Conservation (phyloP, 768 basidiomycete species). For the Tricholoma matsutake region DNA sequence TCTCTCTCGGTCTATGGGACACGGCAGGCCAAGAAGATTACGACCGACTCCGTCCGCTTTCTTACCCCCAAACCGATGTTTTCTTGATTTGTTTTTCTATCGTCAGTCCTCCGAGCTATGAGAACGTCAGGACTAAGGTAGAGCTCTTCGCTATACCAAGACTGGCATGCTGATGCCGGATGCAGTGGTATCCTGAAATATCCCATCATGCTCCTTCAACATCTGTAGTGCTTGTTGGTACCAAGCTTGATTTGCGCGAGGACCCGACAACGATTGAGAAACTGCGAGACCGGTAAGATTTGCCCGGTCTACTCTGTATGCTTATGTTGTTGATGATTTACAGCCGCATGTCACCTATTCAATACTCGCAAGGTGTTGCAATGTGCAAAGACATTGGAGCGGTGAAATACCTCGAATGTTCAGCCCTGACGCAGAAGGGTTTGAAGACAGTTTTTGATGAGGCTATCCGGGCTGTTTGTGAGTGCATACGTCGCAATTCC, state of each 20-base stretch:
- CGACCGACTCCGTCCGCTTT: slow-evolving; percentile 94
- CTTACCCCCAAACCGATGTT: slow-evolving; percentile 98
- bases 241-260: slow-evolving; percentile 96
- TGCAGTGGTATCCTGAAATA: slow-evolving; percentile 94
- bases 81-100: slow-evolving; percentile 99
- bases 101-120: slow-evolving; percentile 96
- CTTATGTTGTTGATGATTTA: slow-evolving; percentile 3
- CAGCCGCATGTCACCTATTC: slow-evolving; percentile 93
- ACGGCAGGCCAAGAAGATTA: slow-evolving; percentile 99
- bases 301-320: not conserved
- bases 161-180: slow-evolving; percentile 10
- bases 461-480: slow-evolving; percentile 93
- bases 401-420: slow-evolving; percentile 95
- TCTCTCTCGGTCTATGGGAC: slow-evolving; percentile 98
- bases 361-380: slow-evolving; percentile 85
- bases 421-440: slow-evolving; percentile 96
- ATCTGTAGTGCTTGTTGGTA: slow-evolving; percentile 91
- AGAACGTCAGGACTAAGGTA: slow-evolving; percentile 98
- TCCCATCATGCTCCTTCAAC: slow-evolving; percentile 95
- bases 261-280: slow-evolving; percentile 91
- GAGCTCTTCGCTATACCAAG: slow-evolving; percentile 18
- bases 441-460: slow-evolving; percentile 99
- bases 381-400: slow-evolving; percentile 95
- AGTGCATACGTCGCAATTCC: slow-evolving; percentile 34
- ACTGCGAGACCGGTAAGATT: slow-evolving; percentile 76